Percentiles rank a stretch among this genome's conserved stretches.
phyloP scores from a whole-genome alignment of 2,329 filamentous ascomycete genomes.

The Xylaria arbuscula region DNA sequence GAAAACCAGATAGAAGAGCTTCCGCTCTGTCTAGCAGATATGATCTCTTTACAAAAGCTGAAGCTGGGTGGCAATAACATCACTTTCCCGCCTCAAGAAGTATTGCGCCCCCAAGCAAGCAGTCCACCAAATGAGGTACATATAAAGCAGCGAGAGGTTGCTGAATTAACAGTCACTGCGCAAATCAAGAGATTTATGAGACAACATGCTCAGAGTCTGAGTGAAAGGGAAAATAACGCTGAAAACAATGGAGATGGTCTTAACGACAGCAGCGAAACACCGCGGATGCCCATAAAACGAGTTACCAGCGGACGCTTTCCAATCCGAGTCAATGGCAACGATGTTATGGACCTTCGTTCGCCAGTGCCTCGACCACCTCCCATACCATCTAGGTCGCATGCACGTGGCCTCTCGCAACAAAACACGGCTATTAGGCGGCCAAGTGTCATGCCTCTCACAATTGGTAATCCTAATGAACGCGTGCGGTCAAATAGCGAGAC shows the following conservation, averaged over 20 bases:
- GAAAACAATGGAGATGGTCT: conserved; percentile 70
- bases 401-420: conserved; percentile 78
- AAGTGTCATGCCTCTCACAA: conserved; percentile 75
- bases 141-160: conserved; percentile 72
- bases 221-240: conserved; percentile 61
- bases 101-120: conserved; percentile 68
- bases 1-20: conserved; percentile 88
- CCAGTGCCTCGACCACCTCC: conserved; percentile 77
- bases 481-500: conserved; percentile 74
- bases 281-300: conserved; percentile 73
- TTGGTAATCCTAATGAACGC: conserved; percentile 76
- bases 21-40: conserved; percentile 85
- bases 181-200: conserved; percentile 72
- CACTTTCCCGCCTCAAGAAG: conserved; percentile 78
- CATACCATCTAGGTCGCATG: conserved; percentile 84
- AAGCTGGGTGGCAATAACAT: conserved; percentile 92
- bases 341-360: conserved; percentile 74
- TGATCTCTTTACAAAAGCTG: conserved; percentile 87
- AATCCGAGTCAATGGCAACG: conserved; percentile 78
- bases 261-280: conserved; percentile 83
- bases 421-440: conserved; percentile 74
- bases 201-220: conserved; percentile 60
- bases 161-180: conserved; percentile 68
- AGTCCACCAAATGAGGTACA: conserved; percentile 67
- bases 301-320: conserved; percentile 74